Evolutionary conservation across 768 basidiomycete species (phyloP).

Genomic region (Lactifluus hygrophoroides): DNA sequence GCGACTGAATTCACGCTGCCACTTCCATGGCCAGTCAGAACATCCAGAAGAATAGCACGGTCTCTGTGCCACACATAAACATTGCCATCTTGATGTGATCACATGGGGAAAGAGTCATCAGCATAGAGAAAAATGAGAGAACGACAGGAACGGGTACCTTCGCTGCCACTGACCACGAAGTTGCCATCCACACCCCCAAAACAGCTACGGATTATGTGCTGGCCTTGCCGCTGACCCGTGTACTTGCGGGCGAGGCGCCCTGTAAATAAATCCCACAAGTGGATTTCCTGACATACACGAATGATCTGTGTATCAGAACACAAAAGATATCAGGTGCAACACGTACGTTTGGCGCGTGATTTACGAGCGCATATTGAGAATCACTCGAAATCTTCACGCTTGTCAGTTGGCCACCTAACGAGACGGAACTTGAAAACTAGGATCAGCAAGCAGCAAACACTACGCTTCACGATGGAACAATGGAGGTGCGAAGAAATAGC

Average conservation of each 20-base stretch:
- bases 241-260: conserved; percentile 70
- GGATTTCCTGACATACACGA: conserved; percentile 59
- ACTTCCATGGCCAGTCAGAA: conserved; percentile 77
- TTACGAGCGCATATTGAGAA: conserved; percentile 81
- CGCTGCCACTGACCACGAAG: conserved; percentile 89
- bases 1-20: conserved; percentile 94
- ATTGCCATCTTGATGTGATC: conserved; percentile 58
- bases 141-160: conserved; percentile 51
- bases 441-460: conserved; percentile 15
- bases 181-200: conserved; percentile 87
- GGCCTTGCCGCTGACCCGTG: conserved; percentile 75
- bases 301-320: conserved; percentile 8
- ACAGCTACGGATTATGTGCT: conserved; percentile 84
- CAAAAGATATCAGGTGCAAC: conserved; percentile 12
- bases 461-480: conserved; percentile 6
- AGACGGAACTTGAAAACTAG: conserved; percentile 43
- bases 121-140: conserved; percentile 2
- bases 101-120: neutral
- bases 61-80: conserved; percentile 96
- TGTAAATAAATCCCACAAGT: conserved; percentile 73
- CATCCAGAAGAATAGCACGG: conserved; percentile 73
- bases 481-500: conserved; percentile 14
- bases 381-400: conserved; percentile 82
- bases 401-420: conserved; percentile 72
- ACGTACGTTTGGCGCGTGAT: conserved; percentile 78